These are phyloP conservation scores for Pseudocercospora musae DNA, from an alignment of 2,329 filamentous ascomycete species.

Conservation along the genomic window DNA sequence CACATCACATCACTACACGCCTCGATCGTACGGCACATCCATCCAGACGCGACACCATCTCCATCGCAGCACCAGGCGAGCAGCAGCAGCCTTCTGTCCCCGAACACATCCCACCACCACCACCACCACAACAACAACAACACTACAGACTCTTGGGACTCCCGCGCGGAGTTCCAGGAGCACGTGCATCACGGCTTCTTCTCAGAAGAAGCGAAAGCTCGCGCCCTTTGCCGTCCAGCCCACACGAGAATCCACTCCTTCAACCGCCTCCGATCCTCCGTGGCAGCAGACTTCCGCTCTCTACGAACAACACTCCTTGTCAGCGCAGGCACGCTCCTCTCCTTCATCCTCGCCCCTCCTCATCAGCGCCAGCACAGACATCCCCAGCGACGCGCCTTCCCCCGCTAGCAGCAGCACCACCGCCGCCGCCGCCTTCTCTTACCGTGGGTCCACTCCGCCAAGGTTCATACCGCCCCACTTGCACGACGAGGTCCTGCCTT, in stretches of 20 bases:
- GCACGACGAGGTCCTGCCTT: conserved; percentile 47
- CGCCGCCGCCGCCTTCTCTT: conserved; percentile 2
- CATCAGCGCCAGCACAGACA: conserved; percentile 10
- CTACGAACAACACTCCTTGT: conserved; percentile 14
- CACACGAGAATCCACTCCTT: neutral
- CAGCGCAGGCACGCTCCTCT: conserved; percentile 23
- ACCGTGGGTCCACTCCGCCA: conserved; percentile 21
- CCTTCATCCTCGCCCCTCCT: conserved; percentile 25
- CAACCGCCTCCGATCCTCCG: conserved; percentile 8
- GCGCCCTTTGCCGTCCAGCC: conserved; percentile 29
- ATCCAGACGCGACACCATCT: neutral
- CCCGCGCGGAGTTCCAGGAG: conserved; percentile 11
- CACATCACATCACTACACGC: neutral
- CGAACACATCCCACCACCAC: neutral
- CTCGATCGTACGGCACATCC: neutral
- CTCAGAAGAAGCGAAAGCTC: conserved; percentile 47
- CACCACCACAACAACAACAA: neutral
- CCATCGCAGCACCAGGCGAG: neutral
- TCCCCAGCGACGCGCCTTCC: conserved; percentile 17
- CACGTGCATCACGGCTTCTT: conserved; percentile 24
- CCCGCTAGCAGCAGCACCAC: conserved; percentile 22
- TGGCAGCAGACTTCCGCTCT: conserved; percentile 12
- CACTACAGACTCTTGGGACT: neutral
- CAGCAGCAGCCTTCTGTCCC: neutral
- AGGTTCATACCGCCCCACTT: conserved; percentile 56